A percentile compares a stretch with the other conserved stretches of the same genome.
These are phyloP conservation scores for Keithomyces neogunnii DNA, from an alignment of 2,329 filamentous ascomycete species.

Conservation along the genomic window DNA sequence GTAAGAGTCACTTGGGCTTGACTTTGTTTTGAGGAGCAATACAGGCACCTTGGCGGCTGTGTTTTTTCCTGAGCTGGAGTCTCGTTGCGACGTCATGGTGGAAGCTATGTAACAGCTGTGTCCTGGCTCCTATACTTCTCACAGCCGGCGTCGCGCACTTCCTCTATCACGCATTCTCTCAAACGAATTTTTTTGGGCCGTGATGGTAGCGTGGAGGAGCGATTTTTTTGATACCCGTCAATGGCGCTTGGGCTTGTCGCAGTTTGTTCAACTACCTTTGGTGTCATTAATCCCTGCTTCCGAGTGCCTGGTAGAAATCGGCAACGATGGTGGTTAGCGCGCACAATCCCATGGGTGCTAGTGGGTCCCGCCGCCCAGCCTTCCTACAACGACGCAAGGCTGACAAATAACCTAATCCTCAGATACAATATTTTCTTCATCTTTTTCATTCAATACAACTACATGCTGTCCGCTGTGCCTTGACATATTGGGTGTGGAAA, in stretches of 20 bases:
- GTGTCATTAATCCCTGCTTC: no score
- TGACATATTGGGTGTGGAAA: neutral
- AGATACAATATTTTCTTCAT: no score
- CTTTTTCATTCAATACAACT: neutral
- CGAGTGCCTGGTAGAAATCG: no score
- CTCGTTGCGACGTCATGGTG: neutral
- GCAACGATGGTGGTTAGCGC: no score
- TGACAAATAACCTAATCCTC: neutral
- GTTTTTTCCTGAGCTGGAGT: neutral
- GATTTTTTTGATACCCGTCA: no score
- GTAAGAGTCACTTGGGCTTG: slow-evolving; percentile 62
- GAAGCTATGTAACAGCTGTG: neutral
- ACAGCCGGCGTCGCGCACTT: neutral
- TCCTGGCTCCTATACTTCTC: neutral
- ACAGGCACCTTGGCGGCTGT: slow-evolving; percentile 34
- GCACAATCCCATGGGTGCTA: no score
- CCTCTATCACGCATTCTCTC: no score
- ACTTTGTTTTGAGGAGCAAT: slow-evolving; percentile 71
- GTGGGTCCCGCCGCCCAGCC: no score
- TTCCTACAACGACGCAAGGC: neutral
- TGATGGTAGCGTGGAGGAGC: no score
- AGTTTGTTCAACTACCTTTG: no score
- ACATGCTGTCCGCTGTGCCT: neutral
- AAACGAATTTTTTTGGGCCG: no score
- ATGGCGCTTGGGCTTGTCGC: no score